Base-by-base conservation (phyloP, 169 alveolate genomes). In the Eimeria maxima region DNA sequence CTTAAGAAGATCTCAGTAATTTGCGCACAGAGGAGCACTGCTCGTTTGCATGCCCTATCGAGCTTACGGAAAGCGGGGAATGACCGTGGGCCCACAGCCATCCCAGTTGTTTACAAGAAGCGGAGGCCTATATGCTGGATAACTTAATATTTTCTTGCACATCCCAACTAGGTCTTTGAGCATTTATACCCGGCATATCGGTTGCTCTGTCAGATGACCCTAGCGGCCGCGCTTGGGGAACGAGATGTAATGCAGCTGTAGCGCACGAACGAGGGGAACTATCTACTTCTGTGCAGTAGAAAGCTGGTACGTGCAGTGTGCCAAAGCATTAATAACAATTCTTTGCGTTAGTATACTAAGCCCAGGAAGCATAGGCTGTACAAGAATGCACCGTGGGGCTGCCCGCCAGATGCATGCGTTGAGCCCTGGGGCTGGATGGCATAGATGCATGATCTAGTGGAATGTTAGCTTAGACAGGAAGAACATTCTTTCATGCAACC, bases 371-470 rank as follows among this genome's bases (percentile, higher is more conserved):
- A 13, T 16, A 22, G n/a, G 42, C 10, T 76, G 38, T 45, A 44
- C 42, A 0, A 42, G 55, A 76, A 44, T 44, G 87, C 55, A 45
- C 87, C 87, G 60, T 42, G 87, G 87, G 87, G 87, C 87, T 76
- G 87, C 87, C 87, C 87, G 60, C 87, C 29, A 76, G 87, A 76
- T 76, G 87, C 87, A 76, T 76, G 87, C 87, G 60, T 6, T 76
- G 63, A 18, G 42, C 38, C 60, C 24, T 76, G 87, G 87, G 87
- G 87, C 87, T 76, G 87, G 63, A 24, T 20, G 87, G 2, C 14
- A 76, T 7, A 38, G 87, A 76, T 76, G 87, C 63, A 20, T 44
- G 63, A 45, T 38, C 63, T 44, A 5, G 18, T 44, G 60, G 44
- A 44, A 18, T 18, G 20, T 22, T 22, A 76, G 55, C 38, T 10